Percentiles rank a stretch among this genome's conserved stretches.
Evolutionary conservation across 2,329 filamentous ascomycete genomes (phyloP).

Genomic region (Alternaria brassicicola): DNA sequence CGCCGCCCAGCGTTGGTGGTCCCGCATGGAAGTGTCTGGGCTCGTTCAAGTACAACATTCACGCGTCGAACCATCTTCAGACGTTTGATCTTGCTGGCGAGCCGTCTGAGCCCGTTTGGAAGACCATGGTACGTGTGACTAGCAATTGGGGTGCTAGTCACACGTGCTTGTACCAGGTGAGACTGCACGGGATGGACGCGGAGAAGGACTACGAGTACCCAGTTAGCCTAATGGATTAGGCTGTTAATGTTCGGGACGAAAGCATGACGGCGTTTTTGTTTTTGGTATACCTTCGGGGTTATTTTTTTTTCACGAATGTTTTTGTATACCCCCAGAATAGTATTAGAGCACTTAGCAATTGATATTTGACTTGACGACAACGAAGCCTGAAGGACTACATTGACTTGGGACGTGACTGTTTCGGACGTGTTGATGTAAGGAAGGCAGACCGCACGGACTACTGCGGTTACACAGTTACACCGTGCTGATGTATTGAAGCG

Average conservation of each 20-base stretch:
- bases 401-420: not conserved
- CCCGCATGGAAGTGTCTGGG: constrained; percentile 50
- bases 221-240: constrained; percentile 26
- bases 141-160: constrained; percentile 53
- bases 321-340: constrained; percentile 17
- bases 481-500: not conserved
- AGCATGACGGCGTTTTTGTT: constrained; percentile 11
- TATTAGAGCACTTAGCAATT: constrained; percentile 11
- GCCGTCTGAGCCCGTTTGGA: constrained; percentile 36
- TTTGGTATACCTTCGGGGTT: constrained; percentile 2
- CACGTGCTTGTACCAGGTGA: constrained; percentile 56
- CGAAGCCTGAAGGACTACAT: not conserved
- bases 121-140: constrained; percentile 49
- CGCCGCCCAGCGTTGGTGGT: constrained; percentile 3
- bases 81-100: constrained; percentile 46
- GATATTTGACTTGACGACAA: constrained; percentile 5
- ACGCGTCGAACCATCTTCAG: constrained; percentile 51
- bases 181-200: constrained; percentile 49
- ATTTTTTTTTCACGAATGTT: constrained; percentile 4
- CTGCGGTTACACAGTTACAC: not conserved
- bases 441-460: not conserved
- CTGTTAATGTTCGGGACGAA: constrained; percentile 1
- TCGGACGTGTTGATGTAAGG: not conserved
- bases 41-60: constrained; percentile 50
- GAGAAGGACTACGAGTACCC: constrained; percentile 26